Percentiles rank a stretch among this genome's conserved stretches.
Evolutionary conservation across 768 basidiomycete genomes (phyloP).

Genomic region (Cystobasidiopsis lactophilus): DNA sequence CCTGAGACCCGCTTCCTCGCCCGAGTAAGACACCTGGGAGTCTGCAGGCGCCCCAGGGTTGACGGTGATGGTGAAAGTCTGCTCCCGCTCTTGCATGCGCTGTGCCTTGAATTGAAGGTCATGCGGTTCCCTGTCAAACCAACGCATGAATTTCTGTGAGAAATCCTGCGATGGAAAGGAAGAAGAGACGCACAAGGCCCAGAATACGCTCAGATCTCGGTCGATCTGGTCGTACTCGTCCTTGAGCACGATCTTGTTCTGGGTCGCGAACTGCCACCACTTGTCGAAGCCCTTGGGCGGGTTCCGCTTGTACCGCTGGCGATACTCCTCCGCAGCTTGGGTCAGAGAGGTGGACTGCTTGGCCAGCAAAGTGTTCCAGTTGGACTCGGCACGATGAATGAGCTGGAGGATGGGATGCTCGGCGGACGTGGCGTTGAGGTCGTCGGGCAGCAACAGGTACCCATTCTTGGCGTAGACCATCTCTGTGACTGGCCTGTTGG

Average conservation of each 20-base stretch:
- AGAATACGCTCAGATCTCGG: constrained; percentile 24
- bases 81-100: constrained; percentile 19
- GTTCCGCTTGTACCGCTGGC: constrained; percentile 44
- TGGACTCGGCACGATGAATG: constrained; percentile 60
- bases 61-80: constrained; percentile 19
- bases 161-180: neutral
- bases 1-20: constrained; percentile 15
- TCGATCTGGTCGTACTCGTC: constrained; percentile 38
- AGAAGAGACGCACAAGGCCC: constrained; percentile 14
- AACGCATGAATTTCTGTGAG: neutral
- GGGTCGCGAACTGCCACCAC: constrained; percentile 41
- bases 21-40: constrained; percentile 6
- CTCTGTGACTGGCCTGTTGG: constrained; percentile 4
- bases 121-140: constrained; percentile 12
- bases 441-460: constrained; percentile 14
- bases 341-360: constrained; percentile 59
- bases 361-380: constrained; percentile 42
- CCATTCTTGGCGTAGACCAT: constrained; percentile 14
- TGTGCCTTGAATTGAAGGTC: constrained; percentile 15
- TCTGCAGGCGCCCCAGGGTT: constrained; percentile 8
- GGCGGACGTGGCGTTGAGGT: neutral
- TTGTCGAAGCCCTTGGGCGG: constrained; percentile 80
- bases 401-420: constrained; percentile 63
- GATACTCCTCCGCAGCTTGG: constrained; percentile 64
- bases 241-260: constrained; percentile 32